Evolutionary conservation across 108 stramenopile genomes (phyloP), one percentile per base, ranked within the genome.

Genomic region (Cyclostephanos tholiformis): DNA sequence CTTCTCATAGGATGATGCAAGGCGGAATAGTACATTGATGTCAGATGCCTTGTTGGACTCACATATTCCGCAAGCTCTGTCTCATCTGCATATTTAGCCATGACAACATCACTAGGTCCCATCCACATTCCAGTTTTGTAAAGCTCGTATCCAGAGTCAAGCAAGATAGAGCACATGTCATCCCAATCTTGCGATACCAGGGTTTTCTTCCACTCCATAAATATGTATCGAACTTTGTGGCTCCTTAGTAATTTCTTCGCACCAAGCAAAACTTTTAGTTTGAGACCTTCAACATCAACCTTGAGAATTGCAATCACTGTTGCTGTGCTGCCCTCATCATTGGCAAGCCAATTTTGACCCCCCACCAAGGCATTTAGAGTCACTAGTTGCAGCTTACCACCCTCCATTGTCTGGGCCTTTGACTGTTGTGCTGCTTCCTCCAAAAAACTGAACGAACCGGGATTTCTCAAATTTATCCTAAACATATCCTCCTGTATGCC

Each of bases 211-310:
- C 76, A 53, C 76, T 84, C 84, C 62, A 75, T 77, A 14, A 80
- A 46, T 2, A 84, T 60, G 35, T 81, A 72, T 16, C 68, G 46
- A 39, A 84, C 75, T 14, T 67, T 67, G 0, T 75, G 64, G 13
- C 61, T 59, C 39, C 17, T 35, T 7, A 84, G 64, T 43, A 84
- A 70, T 35, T 74, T 26, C 29, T 67, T 51, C 36, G 84, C 75
- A 66, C 84, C 84, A 11, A 43, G 8, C 22, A 84, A 58, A 20
- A 80, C 80, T 27, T 57, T 19, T 1, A 70, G 67, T 35, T 84
- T 79, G 27, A 69, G 36, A 13, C 79, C 79, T 51, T 85, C 85
- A 1, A 82, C 77, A 52, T 85, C 85, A 41, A 85, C 49, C 66
- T 85, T 85, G 61, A 85, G 65, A 4, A 85, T 26, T 36, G 51